Percentiles rank a stretch among this genome's conserved stretches.
Conservation (phyloP, 179 eudicot genomes). For the Drosera spatulata region DNA sequence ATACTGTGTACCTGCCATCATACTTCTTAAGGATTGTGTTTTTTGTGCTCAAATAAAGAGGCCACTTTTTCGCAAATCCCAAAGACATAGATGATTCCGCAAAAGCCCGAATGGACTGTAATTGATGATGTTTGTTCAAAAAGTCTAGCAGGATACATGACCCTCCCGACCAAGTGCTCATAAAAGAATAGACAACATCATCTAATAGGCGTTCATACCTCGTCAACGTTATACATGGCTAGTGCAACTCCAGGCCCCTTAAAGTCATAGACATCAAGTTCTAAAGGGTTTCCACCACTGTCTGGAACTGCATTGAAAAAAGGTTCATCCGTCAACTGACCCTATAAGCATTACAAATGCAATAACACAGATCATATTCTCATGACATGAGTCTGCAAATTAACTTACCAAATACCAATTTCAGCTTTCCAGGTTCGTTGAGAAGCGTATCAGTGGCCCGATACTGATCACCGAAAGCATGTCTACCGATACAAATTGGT, state of each 20-base stretch:
- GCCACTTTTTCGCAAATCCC: conserved; percentile 93
- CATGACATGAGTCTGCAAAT: background rate
- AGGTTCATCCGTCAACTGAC: background rate
- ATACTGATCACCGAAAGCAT: conserved; percentile 99
- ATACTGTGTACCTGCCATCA: conserved; percentile 78
- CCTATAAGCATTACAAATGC: too few relatives aligned
- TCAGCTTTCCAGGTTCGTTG: conserved; percentile 83
- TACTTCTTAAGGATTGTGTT: conserved; percentile 94
- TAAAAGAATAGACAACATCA: background rate
- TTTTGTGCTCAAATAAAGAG: conserved; percentile 92
- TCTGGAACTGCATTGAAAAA: conserved; percentile 52
- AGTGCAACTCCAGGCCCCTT: conserved; percentile 93
- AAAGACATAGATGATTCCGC: conserved; percentile 92
- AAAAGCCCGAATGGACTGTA: conserved; percentile 83
- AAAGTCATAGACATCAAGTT: conserved; percentile 76
- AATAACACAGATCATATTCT: too few relatives aligned
- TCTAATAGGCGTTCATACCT: conserved; percentile 36
- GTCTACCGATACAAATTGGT: conserved; percentile 98
- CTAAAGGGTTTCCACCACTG: conserved; percentile 59
- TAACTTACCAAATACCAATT: conserved; percentile 80
- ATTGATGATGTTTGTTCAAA: background rate
- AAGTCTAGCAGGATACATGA: too few relatives aligned
- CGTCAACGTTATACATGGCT: conserved; percentile 94
- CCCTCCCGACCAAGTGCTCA: too few relatives aligned
- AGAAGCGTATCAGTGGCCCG: conserved; percentile 86